These are phyloP conservation scores for Stevia rebaudiana DNA, from an alignment of 140 eudicot genomes.

Conservation along the genomic window DNA sequence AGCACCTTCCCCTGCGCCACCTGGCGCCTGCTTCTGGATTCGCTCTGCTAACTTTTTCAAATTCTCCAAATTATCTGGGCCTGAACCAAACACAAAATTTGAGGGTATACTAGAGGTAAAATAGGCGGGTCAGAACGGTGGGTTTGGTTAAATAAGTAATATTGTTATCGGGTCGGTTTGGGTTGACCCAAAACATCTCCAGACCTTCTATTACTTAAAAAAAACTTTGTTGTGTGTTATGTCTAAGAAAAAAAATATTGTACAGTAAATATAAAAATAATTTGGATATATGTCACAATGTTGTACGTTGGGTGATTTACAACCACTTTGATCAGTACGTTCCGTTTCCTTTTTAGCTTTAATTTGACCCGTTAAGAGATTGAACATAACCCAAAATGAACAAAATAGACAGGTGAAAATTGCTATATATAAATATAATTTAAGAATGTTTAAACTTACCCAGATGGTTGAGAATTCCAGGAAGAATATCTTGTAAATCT, in stretches of 20 bases:
- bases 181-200: background rate
- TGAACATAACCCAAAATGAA: background rate
- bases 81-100: slow-evolving; percentile 22
- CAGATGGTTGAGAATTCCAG: slow-evolving; percentile 64
- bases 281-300: too few relatives aligned
- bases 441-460: slow-evolving; percentile 36
- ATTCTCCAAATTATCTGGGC: slow-evolving; percentile 75
- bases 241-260: background rate
- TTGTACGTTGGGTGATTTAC: background rate
- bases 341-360: background rate
- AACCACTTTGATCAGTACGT: background rate
- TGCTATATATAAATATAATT: background rate
- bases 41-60: slow-evolving; percentile 63
- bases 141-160: background rate
- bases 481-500: slow-evolving; percentile 74
- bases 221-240: too few relatives aligned
- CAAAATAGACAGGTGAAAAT: background rate
- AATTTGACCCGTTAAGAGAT: background rate
- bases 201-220: background rate
- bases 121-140: background rate
- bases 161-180: background rate
- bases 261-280: background rate
- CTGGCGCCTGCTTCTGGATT: slow-evolving; percentile 53
- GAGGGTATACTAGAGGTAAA: background rate
- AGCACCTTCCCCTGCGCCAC: slow-evolving; percentile 27